Evolutionary conservation across 2,329 filamentous ascomycete species (phyloP).

Genomic region (Penicillium sp.): DNA sequence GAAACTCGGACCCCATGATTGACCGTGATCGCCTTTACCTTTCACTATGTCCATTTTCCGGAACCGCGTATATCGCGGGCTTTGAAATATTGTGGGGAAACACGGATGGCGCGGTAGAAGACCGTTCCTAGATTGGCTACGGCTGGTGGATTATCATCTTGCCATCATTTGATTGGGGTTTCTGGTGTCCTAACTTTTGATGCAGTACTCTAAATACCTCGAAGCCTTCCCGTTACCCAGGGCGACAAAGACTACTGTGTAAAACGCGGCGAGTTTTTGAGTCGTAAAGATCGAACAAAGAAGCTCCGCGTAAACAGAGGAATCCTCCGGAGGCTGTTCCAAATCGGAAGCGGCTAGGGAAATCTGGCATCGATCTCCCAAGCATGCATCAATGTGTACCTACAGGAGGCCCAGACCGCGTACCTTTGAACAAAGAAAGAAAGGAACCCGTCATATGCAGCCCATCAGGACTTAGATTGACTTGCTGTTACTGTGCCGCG

Average conservation of each 20-base stretch:
- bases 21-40: constrained; percentile 6
- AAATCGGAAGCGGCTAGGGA: neutral
- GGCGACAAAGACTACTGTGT: constrained; percentile 7
- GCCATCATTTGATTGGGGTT: constrained; percentile 1
- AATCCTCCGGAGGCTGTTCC: neutral
- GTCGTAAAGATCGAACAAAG: constrained; percentile 2
- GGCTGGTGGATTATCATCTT: neutral
- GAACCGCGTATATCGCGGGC: constrained; percentile 10
- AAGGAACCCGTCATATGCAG: constrained; percentile 10
- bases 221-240: neutral
- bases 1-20: constrained; percentile 7
- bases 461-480: constrained; percentile 14
- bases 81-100: constrained; percentile 5
- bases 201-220: neutral
- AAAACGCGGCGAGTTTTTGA: constrained; percentile 2
- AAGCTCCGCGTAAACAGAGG: neutral
- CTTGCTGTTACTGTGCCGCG: constrained; percentile 11
- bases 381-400: neutral
- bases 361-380: neutral
- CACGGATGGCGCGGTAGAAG: constrained; percentile 9
- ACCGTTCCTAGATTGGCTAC: neutral
- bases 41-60: constrained; percentile 16
- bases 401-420: constrained; percentile 1
- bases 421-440: constrained; percentile 7
- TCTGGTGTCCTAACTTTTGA: neutral